These are phyloP conservation scores for Pleurotus citrinopileatus DNA, from an alignment of 768 basidiomycete species.

Conservation along the genomic window DNA sequence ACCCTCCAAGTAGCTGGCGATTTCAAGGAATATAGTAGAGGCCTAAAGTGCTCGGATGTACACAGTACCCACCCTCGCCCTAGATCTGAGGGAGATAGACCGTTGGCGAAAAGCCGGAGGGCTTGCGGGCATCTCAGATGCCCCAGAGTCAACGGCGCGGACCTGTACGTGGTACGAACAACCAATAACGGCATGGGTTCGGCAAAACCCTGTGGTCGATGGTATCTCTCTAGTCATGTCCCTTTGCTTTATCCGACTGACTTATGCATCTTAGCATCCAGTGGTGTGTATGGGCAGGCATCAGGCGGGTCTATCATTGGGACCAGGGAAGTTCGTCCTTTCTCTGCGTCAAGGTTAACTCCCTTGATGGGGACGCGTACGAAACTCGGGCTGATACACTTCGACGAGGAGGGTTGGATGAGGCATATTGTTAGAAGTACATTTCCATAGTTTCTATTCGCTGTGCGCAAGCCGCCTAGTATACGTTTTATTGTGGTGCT, in stretches of 20 bases:
- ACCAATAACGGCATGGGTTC: slow-evolving; percentile 48
- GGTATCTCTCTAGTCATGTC: slow-evolving; percentile 19
- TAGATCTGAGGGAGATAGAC: no score
- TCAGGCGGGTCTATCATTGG: slow-evolving; percentile 57
- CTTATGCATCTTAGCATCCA: slow-evolving; percentile 30
- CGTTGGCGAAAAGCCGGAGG: neutral
- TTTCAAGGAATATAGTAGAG: no score
- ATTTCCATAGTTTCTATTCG: neutral
- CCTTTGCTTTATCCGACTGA: no score
- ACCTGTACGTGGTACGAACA: slow-evolving; percentile 51
- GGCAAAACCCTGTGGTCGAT: slow-evolving; percentile 54
- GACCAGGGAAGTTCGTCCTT: slow-evolving; percentile 34
- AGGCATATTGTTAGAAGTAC: no score
- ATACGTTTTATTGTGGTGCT: neutral
- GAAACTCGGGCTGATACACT: slow-evolving; percentile 45
- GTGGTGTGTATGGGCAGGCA: slow-evolving; percentile 57
- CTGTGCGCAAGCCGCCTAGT: neutral
- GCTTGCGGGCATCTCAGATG: slow-evolving; percentile 13
- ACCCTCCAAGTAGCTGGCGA: neutral
- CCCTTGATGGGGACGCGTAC: slow-evolving; percentile 33
- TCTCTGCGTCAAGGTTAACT: slow-evolving; percentile 41
- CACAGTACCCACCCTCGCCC: no score
- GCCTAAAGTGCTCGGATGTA: no score
- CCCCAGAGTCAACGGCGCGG: slow-evolving; percentile 46
- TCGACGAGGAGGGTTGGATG: slow-evolving; percentile 14